A percentile compares a stretch with the other conserved stretches of the same genome.
phyloP scores from a whole-genome alignment of 768 basidiomycete genomes.

The Suillus sp. region DNA sequence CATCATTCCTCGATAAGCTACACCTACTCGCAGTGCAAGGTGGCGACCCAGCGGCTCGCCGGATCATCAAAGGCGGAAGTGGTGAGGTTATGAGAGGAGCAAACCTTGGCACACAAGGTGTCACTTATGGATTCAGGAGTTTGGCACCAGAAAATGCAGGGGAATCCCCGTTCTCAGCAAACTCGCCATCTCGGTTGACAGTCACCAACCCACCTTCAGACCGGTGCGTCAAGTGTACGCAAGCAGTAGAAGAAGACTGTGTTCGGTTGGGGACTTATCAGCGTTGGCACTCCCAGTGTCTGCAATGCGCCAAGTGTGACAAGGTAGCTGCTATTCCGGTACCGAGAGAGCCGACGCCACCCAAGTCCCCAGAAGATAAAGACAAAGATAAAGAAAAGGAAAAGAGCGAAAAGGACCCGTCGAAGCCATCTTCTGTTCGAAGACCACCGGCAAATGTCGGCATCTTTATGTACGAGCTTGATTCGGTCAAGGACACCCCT shows the following conservation, averaged over 20 bases:
- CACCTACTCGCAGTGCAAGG: slow-evolving; percentile 88
- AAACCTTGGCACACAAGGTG: slow-evolving; percentile 80
- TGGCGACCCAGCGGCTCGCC: slow-evolving; percentile 74
- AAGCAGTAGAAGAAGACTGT: slow-evolving; percentile 97
- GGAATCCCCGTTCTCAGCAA: slow-evolving; percentile 70
- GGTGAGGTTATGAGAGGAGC: slow-evolving; percentile 57
- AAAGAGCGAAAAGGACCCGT: slow-evolving; percentile 45
- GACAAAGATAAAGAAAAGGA: slow-evolving; percentile 48
- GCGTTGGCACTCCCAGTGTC: slow-evolving; percentile 94
- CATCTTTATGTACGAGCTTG: slow-evolving; percentile 76
- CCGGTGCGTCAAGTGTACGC: slow-evolving; percentile 84
- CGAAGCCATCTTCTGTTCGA: slow-evolving; percentile 64
- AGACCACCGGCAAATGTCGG: slow-evolving; percentile 81
- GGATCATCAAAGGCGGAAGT: slow-evolving; percentile 75
- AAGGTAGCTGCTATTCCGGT: slow-evolving; percentile 67
- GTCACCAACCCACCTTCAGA: slow-evolving; percentile 82
- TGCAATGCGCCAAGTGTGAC: slow-evolving; percentile 83
- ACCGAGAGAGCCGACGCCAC: slow-evolving; percentile 56
- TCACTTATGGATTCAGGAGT: slow-evolving; percentile 92
- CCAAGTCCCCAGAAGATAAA: slow-evolving; percentile 52
- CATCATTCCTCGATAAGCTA: slow-evolving; percentile 88
- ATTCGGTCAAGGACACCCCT: slow-evolving; percentile 64
- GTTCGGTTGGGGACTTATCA: slow-evolving; percentile 94
- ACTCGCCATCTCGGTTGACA: slow-evolving; percentile 48
- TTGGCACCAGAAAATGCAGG: slow-evolving; percentile 90